These are phyloP conservation scores for Gossypium australe DNA, from an alignment of 345 rosid species.

Conservation along the genomic window DNA sequence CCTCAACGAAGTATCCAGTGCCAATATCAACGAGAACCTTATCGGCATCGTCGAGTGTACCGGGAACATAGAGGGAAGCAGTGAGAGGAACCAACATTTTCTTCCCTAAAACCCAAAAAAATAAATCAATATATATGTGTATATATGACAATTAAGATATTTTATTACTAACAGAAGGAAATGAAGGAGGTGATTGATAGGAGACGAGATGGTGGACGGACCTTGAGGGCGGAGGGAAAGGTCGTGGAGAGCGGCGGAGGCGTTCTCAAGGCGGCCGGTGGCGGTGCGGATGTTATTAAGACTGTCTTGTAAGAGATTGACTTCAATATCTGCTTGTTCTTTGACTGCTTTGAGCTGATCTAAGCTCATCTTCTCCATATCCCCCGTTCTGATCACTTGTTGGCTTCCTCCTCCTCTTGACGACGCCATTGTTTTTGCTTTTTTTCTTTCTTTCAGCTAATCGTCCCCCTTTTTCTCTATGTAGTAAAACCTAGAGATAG, in stretches of 20 bases:
- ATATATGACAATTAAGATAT: background rate
- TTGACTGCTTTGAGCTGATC: slow-evolving; percentile 84
- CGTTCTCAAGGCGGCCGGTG: slow-evolving; percentile 71
- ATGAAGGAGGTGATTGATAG: background rate
- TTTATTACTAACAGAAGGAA: background rate
- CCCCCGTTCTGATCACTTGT: slow-evolving; percentile 25
- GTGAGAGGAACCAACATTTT: slow-evolving; percentile 90
- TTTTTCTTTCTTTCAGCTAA: background rate
- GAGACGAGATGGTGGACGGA: background rate
- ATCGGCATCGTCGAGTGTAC: slow-evolving; percentile 72
- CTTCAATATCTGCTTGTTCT: slow-evolving; percentile 85
- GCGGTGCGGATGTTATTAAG: slow-evolving; percentile 96
- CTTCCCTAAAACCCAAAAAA: slow-evolving; percentile 36
- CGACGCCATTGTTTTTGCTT: slow-evolving; percentile 31
- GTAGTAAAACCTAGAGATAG: background rate
- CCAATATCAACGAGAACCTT: slow-evolving; percentile 89
- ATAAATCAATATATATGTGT: background rate
- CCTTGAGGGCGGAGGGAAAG: slow-evolving; percentile 79
- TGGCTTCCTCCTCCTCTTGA: slow-evolving; percentile 21
- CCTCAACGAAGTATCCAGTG: slow-evolving; percentile 98
- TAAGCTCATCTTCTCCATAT: slow-evolving; percentile 76
- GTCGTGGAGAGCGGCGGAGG: slow-evolving; percentile 74
- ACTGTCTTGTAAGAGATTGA: slow-evolving; percentile 90
- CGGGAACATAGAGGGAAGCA: slow-evolving; percentile 90
- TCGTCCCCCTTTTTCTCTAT: background rate